Percentiles rank a stretch among this genome's conserved stretches.
Evolutionary conservation across 345 rosid species (phyloP).

Genomic region (Syzygium aromaticum): DNA sequence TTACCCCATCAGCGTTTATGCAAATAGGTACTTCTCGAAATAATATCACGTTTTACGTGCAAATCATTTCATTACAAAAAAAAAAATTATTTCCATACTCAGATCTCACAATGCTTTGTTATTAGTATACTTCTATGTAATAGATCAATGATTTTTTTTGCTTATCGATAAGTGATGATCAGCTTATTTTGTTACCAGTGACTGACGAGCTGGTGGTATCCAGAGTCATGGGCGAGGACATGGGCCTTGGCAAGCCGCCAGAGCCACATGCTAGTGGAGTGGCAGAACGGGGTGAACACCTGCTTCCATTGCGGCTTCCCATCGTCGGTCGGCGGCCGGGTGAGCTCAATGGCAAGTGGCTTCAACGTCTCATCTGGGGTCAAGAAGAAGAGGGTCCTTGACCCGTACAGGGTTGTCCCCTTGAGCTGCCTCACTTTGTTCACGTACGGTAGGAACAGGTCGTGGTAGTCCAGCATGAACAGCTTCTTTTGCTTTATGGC

Average conservation of each 20-base stretch:
- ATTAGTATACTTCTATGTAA: not conserved
- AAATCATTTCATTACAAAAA: not conserved
- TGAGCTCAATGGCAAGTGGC: conserved; percentile 58
- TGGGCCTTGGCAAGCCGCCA: conserved; percentile 77
- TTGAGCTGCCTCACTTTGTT: conserved; percentile 44
- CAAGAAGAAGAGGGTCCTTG: conserved; percentile 55
- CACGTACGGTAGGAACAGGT: conserved; percentile 52
- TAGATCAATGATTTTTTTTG: not conserved
- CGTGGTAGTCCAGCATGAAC: conserved; percentile 54
- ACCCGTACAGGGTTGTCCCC: conserved; percentile 46
- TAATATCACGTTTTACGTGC: not conserved
- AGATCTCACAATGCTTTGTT: not conserved
- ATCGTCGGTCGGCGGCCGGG: conserved; percentile 34
- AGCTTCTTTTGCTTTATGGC: conserved; percentile 41
- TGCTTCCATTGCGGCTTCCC: conserved; percentile 60
- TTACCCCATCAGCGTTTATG: too few relatives aligned
- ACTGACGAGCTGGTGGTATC: conserved; percentile 57
- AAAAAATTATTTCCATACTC: not conserved
- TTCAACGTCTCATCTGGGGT: conserved; percentile 38
- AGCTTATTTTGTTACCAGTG: conserved; percentile 41
- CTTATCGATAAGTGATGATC: not conserved
- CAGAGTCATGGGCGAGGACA: conserved; percentile 50
- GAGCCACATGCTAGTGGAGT: conserved; percentile 53
- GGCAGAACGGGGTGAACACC: conserved; percentile 31
- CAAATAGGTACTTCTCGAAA: too few relatives aligned